These are phyloP conservation scores for Elaeagnus macrophylla DNA, from an alignment of 306 rosid genomes.

Conservation along the genomic window DNA sequence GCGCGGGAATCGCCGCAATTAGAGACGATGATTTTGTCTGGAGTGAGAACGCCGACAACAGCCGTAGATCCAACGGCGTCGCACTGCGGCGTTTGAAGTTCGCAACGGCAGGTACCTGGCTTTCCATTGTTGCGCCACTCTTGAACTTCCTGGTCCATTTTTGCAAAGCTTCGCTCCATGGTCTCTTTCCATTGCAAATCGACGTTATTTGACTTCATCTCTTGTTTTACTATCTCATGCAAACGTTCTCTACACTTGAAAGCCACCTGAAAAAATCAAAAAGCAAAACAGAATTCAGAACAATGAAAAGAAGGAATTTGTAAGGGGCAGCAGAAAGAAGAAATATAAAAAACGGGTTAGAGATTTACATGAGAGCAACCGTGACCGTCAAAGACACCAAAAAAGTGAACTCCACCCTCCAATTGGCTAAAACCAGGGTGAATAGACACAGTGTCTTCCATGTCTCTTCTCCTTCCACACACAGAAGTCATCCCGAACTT, in stretches of 20 bases:
- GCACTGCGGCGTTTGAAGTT: constrained; percentile 58
- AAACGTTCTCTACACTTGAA: constrained; percentile 33
- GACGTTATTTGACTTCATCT: constrained; percentile 12
- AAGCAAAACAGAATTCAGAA: background rate
- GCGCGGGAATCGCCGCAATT: constrained; percentile 97
- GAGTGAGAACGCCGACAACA: constrained; percentile 41
- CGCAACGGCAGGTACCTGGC: constrained; percentile 34
- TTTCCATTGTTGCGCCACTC: background rate
- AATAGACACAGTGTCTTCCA: constrained; percentile 79
- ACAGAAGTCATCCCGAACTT: constrained; percentile 68
- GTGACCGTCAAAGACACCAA: constrained; percentile 95
- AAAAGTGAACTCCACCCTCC: constrained; percentile 29
- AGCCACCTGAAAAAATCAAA: constrained; percentile 27
- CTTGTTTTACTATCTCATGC: constrained; percentile 37
- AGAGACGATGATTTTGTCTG: constrained; percentile 56
- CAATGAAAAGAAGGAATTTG: background rate
- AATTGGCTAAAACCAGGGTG: constrained; percentile 25
- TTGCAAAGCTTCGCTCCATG: constrained; percentile 32
- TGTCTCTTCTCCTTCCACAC: constrained; percentile 82
- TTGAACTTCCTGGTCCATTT: constrained; percentile 37
- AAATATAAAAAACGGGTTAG: background rate
- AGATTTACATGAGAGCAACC: constrained; percentile 88
- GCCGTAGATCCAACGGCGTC: constrained; percentile 96
- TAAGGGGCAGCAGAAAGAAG: too few species aligned
- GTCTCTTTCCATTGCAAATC: constrained; percentile 30